phyloP scores from a whole-genome alignment of 2,329 filamentous ascomycete genomes.

The Achaetomium macrosporum region DNA sequence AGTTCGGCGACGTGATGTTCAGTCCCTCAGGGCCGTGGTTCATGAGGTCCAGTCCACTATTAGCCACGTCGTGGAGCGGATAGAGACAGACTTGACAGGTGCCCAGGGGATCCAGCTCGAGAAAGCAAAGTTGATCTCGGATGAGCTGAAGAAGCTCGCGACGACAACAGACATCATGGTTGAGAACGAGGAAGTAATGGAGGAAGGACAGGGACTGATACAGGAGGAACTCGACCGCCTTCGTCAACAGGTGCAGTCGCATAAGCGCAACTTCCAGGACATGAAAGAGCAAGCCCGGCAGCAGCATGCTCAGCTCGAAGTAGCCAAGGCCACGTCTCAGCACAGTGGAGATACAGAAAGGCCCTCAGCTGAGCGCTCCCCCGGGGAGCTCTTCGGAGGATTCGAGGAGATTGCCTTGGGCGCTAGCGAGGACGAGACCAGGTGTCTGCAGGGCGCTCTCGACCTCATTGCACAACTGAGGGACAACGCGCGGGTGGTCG shows the following conservation, averaged over 20 bases:
- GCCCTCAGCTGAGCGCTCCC: neutral
- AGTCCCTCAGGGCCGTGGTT: neutral
- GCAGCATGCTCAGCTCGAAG: neutral
- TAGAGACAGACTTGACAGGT: neutral
- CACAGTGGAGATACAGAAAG: neutral
- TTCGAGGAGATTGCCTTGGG: neutral
- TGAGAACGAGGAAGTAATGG: neutral
- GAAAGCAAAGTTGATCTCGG: neutral
- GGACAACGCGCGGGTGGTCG: neutral
- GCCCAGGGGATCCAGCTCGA: neutral
- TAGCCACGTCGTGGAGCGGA: neutral
- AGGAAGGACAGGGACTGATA: neutral
- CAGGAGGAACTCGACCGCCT: constrained; percentile 1
- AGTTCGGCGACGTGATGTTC: neutral
- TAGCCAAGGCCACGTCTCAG: neutral
- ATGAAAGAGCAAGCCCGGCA: neutral
- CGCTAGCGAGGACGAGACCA: neutral
- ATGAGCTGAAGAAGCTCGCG: neutral
- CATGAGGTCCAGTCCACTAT: neutral
- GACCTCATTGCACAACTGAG: neutral
- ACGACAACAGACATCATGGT: neutral
- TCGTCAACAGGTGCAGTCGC: neutral
- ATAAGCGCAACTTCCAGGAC: neutral
- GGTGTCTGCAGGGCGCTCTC: neutral
- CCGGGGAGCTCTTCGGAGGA: neutral